These are phyloP conservation scores for Russula virescens DNA, from an alignment of 768 basidiomycete species.

Conservation along the genomic window DNA sequence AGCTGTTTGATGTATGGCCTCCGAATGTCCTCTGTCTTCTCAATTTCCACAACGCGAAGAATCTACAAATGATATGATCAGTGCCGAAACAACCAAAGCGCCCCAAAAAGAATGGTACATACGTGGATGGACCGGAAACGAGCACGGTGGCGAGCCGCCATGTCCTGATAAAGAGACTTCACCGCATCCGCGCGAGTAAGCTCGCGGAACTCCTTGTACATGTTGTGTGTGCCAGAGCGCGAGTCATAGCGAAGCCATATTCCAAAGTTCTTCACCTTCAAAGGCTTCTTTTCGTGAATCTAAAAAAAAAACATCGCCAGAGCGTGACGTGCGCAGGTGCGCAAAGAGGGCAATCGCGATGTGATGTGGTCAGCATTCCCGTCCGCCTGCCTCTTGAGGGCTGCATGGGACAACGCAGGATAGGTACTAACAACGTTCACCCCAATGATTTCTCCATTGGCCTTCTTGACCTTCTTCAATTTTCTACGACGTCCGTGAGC, in stretches of 20 bases:
- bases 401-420: slow-evolving; percentile 38
- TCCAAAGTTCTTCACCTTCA: slow-evolving; percentile 99
- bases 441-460: slow-evolving; percentile 97
- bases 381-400: slow-evolving; percentile 87
- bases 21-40: slow-evolving; percentile 86
- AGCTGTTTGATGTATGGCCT: slow-evolving; percentile 99
- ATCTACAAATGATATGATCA: slow-evolving; percentile 50
- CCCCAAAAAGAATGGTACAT: slow-evolving; percentile 29
- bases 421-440: slow-evolving; percentile 86
- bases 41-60: slow-evolving; percentile 94
- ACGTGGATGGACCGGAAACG: slow-evolving; percentile 99
- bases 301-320: slow-evolving; percentile 31
- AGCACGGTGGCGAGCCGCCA: slow-evolving; percentile 98
- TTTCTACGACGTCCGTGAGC: slow-evolving; percentile 46
- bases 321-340: slow-evolving; percentile 22
- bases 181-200: slow-evolving; percentile 92
- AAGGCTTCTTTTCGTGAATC: slow-evolving; percentile 96
- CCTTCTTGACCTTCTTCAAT: slow-evolving; percentile 99
- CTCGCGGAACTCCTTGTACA: slow-evolving; percentile 99
- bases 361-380: slow-evolving; percentile 53
- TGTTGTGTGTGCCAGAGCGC: slow-evolving; percentile 99
- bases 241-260: slow-evolving; percentile 99
- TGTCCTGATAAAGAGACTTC: slow-evolving; percentile 96
- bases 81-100: background rate
- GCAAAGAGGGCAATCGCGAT: slow-evolving; percentile 24